Conservation (phyloP, 2,329 filamentous ascomycete genomes). For the Fusarium subglutinans region DNA sequence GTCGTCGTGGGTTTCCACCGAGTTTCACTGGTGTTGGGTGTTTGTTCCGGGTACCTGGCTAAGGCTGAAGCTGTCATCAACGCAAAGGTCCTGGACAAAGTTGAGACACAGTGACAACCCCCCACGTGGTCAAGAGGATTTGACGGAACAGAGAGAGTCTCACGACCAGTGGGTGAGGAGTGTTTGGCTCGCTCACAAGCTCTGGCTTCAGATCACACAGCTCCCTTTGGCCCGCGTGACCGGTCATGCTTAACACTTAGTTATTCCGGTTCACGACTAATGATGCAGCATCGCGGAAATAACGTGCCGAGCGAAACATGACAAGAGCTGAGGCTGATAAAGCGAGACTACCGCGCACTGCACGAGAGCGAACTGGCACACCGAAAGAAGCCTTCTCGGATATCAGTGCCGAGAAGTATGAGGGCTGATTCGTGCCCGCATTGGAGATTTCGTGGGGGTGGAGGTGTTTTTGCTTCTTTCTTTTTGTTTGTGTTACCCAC, state of each 20-base stretch:
- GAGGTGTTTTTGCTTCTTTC: background rate
- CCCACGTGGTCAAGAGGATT: background rate
- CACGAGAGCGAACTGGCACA: conserved; percentile 7
- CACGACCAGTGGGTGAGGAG: background rate
- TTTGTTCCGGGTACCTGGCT: background rate
- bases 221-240: background rate
- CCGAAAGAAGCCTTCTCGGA: conserved; percentile 21
- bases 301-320: conserved; percentile 24
- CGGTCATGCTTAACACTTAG: background rate
- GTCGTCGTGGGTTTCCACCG: background rate
- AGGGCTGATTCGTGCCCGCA: conserved; percentile 36
- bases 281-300: conserved; percentile 31
- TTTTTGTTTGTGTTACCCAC: background rate
- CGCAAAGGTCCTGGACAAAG: background rate
- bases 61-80: background rate
- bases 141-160: background rate
- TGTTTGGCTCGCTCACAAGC: background rate
- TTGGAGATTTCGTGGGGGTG: conserved; percentile 16
- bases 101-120: background rate
- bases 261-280: background rate
- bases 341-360: background rate
- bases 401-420: conserved; percentile 24
- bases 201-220: background rate
- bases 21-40: background rate
- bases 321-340: conserved; percentile 23